These are phyloP conservation scores for Fusarium denticulatum DNA, from an alignment of 2,329 filamentous ascomycete species.

Conservation along the genomic window DNA sequence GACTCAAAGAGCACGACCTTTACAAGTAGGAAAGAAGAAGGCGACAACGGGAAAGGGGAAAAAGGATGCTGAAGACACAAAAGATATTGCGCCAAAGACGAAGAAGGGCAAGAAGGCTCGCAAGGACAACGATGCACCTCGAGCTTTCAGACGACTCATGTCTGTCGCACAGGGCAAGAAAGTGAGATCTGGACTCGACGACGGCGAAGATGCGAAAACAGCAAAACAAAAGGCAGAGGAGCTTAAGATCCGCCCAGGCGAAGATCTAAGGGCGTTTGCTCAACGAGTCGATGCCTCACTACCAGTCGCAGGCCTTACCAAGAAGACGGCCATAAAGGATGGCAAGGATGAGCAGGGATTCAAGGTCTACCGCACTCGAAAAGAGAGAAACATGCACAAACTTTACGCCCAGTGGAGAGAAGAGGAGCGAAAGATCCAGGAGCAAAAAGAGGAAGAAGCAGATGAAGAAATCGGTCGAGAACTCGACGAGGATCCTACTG, in stretches of 20 bases:
- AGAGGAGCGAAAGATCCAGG: constrained; percentile 70
- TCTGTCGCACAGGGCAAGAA: constrained; percentile 72
- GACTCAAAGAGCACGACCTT: constrained; percentile 59
- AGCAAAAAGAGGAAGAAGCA: constrained; percentile 71
- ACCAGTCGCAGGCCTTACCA: constrained; percentile 76
- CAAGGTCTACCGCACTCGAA: constrained; percentile 78
- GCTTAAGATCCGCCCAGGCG: constrained; percentile 82
- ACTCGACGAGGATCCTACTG: constrained; percentile 65
- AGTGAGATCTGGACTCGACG: constrained; percentile 72
- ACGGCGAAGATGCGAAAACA: constrained; percentile 61
- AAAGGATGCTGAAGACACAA: constrained; percentile 5
- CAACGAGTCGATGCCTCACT: constrained; percentile 86
- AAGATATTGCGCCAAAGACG: constrained; percentile 44
- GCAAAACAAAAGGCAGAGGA: constrained; percentile 43
- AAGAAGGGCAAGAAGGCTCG: constrained; percentile 58
- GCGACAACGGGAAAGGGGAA: constrained; percentile 38
- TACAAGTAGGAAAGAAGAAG: constrained; percentile 56
- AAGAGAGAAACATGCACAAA: constrained; percentile 84
- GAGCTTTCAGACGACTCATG: constrained; percentile 89
- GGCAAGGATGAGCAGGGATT: constrained; percentile 72
- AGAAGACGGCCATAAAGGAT: constrained; percentile 64
- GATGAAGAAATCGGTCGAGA: constrained; percentile 72
- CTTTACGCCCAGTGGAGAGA: constrained; percentile 81
- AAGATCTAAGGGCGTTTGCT: constrained; percentile 83
- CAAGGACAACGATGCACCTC: constrained; percentile 81